Evolutionary conservation across 208 protist species (phyloP), one percentile per base, ranked within the genome.

Genomic region (Acanthamoeba divionensis): DNA sequence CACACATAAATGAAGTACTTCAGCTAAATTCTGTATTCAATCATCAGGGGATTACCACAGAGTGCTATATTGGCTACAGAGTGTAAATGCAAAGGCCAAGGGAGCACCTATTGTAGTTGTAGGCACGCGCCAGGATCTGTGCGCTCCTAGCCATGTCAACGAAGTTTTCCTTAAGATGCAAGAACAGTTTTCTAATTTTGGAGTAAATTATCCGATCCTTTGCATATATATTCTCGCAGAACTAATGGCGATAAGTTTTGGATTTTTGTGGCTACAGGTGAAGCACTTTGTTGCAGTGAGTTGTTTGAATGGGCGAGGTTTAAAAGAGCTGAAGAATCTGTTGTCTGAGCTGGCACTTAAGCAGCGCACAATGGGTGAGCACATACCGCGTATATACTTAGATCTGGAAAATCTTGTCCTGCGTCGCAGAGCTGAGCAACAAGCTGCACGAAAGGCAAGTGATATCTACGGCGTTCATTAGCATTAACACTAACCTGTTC

Each of bases 291-390:
- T 13, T 57, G 52, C 26, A 29, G 8, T 65, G 57, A 26, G 52
- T 60, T 18, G 52, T 57, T 57, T 13, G 52, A n/a, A 13, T 13
- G 13, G 52, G 13, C 52, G 63, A 4, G 9, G 21, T 21, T n/a
- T n/a, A 41, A 86, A 41, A 26, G 75, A 57, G n/a, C 33, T 86
- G 75, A 57, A 41, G 2, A 65, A 29, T 9, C 26, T 38, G 31
- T n/a, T 86, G 45, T 50, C 66, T 24, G 75, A 86, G 29, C 75
- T 86, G 10, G 48, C 75, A 15, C 77, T 86, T 2, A 86, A 65
- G 52, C 77, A 86, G 50, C 77, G 77, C 8, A 86, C 47, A 26
- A 86, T 86, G 77, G 77, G 77, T 21, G 77, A 86, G 21, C 77
- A 86, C n/a, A 86, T 86, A 24, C 77, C 77, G 31, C 50, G 45